phyloP scores from a whole-genome alignment of 1,139 yeast species.

The Blastobotrys malaysiensis region DNA sequence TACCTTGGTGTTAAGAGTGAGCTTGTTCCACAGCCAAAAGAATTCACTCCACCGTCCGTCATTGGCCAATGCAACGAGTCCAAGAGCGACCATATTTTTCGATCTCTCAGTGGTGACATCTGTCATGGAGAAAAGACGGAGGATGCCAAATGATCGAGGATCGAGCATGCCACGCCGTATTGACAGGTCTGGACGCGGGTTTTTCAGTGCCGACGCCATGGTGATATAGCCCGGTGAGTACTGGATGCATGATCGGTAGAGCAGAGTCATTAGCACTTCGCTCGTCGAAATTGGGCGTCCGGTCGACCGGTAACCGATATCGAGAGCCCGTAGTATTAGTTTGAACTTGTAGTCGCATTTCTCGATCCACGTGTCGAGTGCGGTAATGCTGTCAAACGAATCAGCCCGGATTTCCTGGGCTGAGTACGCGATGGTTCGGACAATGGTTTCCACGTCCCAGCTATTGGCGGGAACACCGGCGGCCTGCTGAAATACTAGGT shows the following conservation, averaged over 20 bases:
- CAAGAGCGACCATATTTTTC: conserved; percentile 28
- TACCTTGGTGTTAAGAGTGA: conserved; percentile 16
- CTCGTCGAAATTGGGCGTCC: conserved; percentile 24
- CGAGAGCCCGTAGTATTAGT: conserved; percentile 26
- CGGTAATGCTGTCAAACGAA: conserved; percentile 10
- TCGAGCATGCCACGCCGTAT: conserved; percentile 16
- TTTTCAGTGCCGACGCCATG: conserved; percentile 21
- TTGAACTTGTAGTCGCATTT: conserved; percentile 25
- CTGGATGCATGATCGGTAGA: conserved; percentile 28
- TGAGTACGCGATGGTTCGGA: conserved; percentile 30
- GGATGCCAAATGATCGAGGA: conserved; percentile 24
- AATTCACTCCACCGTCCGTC: conserved; percentile 35
- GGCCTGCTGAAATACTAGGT: conserved; percentile 29
- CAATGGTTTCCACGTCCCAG: conserved; percentile 29
- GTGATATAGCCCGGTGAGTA: conserved; percentile 15
- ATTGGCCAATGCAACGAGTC: conserved; percentile 37
- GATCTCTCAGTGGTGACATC: conserved; percentile 12
- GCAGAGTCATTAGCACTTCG: conserved; percentile 23
- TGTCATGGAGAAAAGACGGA: conserved; percentile 21
- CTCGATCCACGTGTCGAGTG: conserved; percentile 9
- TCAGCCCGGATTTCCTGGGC: conserved; percentile 16
- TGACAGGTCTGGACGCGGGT: conserved; percentile 20
- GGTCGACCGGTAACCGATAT: conserved; percentile 26
- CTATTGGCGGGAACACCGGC: conserved; percentile 27
- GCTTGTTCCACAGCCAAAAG: conserved; percentile 31